These are phyloP conservation scores for Phaseolus coccineus DNA, from an alignment of 331 rosid species.

Conservation along the genomic window DNA sequence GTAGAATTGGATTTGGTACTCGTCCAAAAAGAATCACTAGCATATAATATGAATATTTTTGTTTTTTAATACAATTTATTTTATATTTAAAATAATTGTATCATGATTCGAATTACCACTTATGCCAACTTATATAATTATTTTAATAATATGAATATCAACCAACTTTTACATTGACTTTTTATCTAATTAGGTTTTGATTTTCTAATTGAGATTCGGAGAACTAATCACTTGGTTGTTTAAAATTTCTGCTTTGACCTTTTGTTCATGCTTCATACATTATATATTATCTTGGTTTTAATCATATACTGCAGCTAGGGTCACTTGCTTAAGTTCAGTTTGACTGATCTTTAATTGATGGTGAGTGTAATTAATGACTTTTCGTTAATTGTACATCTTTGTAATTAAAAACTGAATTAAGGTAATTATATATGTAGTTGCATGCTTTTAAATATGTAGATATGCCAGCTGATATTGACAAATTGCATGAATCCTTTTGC, in stretches of 20 bases:
- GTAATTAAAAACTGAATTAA: neutral
- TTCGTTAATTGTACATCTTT: neutral
- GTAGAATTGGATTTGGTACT: too few relatives aligned
- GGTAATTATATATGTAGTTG: conserved; percentile 25
- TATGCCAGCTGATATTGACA: conserved; percentile 17
- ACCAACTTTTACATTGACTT: too few relatives aligned
- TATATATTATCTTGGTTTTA: neutral
- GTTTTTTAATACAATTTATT: too few relatives aligned
- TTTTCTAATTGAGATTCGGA: neutral
- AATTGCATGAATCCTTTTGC: conserved; percentile 37
- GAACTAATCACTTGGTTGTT: neutral
- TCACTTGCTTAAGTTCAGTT: neutral
- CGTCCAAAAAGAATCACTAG: too few relatives aligned
- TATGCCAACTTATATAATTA: too few relatives aligned
- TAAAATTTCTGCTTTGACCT: neutral
- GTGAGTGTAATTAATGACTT: neutral
- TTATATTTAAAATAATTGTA: too few relatives aligned
- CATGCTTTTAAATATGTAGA: conserved; percentile 16
- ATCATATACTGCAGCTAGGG: neutral
- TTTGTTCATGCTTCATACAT: neutral
- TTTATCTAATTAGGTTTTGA: too few relatives aligned
- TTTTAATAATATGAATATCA: too few relatives aligned
- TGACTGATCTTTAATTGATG: conserved; percentile 23
- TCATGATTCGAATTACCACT: too few relatives aligned
- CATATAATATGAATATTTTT: too few relatives aligned